These are phyloP conservation scores for Haplographium delicatum DNA, from an alignment of 495 filamentous ascomycete species.

Conservation along the genomic window DNA sequence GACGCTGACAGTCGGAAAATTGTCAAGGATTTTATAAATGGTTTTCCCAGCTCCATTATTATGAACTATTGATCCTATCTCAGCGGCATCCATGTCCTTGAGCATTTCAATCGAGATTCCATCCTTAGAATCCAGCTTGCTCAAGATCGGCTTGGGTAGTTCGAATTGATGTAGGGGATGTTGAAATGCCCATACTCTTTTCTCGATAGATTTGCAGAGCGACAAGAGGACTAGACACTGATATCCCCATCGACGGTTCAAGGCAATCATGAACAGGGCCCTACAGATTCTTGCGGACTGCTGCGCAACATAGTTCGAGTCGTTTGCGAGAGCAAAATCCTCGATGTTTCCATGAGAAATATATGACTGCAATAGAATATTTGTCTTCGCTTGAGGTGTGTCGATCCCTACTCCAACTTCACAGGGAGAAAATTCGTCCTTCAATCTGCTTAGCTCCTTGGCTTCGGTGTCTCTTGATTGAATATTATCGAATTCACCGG, in stretches of 20 bases:
- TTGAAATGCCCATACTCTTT: conserved; percentile 87
- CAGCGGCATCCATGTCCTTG: conserved; percentile 84
- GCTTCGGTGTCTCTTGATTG: conserved; percentile 84
- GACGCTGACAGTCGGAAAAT: conserved; percentile 86
- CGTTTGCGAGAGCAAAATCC: conserved; percentile 88
- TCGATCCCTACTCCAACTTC: conserved; percentile 72
- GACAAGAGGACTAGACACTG: conserved; percentile 86
- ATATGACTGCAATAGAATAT: conserved; percentile 89
- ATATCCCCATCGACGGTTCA: conserved; percentile 91
- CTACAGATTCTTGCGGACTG: conserved; percentile 92
- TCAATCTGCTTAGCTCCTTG: conserved; percentile 66
- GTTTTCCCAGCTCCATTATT: conserved; percentile 80
- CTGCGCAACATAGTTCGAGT: conserved; percentile 91
- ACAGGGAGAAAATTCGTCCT: conserved; percentile 60
- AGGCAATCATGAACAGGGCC: conserved; percentile 92
- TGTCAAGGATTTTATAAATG: conserved; percentile 74
- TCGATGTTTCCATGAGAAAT: conserved; percentile 86
- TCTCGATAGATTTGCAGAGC: conserved; percentile 94
- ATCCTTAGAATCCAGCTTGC: conserved; percentile 75
- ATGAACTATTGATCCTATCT: conserved; percentile 89
- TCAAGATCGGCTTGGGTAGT: conserved; percentile 73
- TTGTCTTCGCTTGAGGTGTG: conserved; percentile 83
- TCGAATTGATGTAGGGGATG: conserved; percentile 96
- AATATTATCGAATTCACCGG: conserved; percentile 96
- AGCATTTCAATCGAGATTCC: conserved; percentile 71